phyloP scores from a whole-genome alignment of 1,284 basidiomycete genomes.

The Phlebopus sp. region DNA sequence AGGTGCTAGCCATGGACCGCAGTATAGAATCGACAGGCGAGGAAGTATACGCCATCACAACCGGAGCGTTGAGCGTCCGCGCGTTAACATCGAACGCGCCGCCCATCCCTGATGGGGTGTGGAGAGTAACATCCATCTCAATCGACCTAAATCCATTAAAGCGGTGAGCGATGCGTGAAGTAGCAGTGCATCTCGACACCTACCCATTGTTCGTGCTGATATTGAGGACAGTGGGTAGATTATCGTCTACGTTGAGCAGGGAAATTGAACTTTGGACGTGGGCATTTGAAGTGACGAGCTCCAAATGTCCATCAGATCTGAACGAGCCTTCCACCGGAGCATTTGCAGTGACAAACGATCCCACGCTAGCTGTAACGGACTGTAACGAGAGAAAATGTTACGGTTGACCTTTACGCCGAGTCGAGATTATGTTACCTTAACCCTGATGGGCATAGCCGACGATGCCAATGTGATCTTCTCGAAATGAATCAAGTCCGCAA shows the following conservation, averaged over 20 bases:
- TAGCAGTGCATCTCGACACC: background rate
- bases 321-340: constrained; percentile 37
- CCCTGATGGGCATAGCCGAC: constrained; percentile 20
- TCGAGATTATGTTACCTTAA: constrained; percentile 18
- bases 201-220: constrained; percentile 38
- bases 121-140: background rate
- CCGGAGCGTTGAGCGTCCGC: constrained; percentile 25
- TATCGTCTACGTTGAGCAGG: constrained; percentile 27
- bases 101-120: constrained; percentile 11
- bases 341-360: constrained; percentile 28
- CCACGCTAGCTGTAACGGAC: constrained; percentile 26
- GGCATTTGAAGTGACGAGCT: constrained; percentile 35
- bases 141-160: background rate
- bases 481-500: constrained; percentile 26
- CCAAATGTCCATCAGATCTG: constrained; percentile 29
- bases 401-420: background rate
- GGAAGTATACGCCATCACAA: constrained; percentile 28
- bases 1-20: constrained; percentile 28
- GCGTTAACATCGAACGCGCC: constrained; percentile 32
- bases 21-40: constrained; percentile 37
- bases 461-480: constrained; percentile 20
- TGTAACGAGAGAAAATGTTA: background rate
- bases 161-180: too few species aligned
- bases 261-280: constrained; percentile 32
- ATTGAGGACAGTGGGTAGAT: constrained; percentile 16